phyloP scores from a whole-genome alignment of 768 basidiomycete genomes.

The Phlebiopsis gigantea region DNA sequence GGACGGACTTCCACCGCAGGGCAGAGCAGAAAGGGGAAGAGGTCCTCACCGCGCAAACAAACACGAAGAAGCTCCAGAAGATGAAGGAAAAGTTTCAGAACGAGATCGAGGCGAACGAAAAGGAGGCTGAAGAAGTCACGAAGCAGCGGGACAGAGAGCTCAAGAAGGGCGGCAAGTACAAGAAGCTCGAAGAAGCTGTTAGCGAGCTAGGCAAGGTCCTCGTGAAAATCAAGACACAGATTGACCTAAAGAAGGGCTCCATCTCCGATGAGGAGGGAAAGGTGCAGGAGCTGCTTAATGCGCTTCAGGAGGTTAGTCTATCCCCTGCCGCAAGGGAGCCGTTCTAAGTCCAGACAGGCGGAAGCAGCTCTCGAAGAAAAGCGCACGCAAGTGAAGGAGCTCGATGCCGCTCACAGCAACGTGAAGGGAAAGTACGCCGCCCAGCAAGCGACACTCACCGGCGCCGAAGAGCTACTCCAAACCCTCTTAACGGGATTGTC shows the following conservation, averaged over 20 bases:
- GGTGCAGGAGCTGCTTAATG: conserved; percentile 44
- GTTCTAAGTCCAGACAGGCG: conserved; percentile 39
- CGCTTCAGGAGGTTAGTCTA: conserved; percentile 54
- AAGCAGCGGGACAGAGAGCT: conserved; percentile 82
- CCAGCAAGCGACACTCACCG: conserved; percentile 55
- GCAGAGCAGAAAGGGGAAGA: conserved; percentile 52
- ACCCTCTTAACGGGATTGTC: conserved; percentile 91
- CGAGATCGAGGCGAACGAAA: conserved; percentile 63
- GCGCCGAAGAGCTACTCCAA: conserved; percentile 90
- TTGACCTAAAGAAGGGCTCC: conserved; percentile 71
- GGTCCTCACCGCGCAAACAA: conserved; percentile 43
- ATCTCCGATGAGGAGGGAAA: conserved; percentile 75
- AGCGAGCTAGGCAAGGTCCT: conserved; percentile 73
- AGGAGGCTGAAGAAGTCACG: conserved; percentile 57
- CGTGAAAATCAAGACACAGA: conserved; percentile 79
- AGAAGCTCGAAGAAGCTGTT: conserved; percentile 77
- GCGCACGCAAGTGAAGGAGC: conserved; percentile 47
- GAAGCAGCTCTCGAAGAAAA: conserved; percentile 54
- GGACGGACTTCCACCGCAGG: conserved; percentile 57
- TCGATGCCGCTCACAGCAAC: conserved; percentile 48
- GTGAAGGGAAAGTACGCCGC: conserved; percentile 67
- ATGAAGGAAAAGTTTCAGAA: conserved; percentile 43
- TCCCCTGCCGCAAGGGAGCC: background rate
- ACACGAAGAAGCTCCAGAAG: conserved; percentile 41
- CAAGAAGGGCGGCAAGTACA: conserved; percentile 89